Percentiles rank a stretch among this genome's conserved stretches.
Conservation (phyloP, 495 filamentous ascomycete genomes). For the Cercophora scortea region DNA sequence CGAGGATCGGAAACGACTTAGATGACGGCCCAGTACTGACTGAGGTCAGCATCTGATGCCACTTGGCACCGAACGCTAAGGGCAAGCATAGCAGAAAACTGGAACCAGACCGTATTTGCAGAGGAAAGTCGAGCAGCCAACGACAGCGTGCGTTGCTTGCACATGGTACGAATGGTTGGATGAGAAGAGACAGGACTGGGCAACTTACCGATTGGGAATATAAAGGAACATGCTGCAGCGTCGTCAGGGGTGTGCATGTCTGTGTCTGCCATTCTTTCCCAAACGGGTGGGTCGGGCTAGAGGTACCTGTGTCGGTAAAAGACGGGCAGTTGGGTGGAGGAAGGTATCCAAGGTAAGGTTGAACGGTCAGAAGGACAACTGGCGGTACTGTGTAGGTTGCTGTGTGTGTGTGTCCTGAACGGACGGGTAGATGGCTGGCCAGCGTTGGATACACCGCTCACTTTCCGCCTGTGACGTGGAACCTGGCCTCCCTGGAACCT, state of each 20-base stretch:
- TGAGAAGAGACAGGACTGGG: constrained; percentile 14
- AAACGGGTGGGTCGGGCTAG: constrained; percentile 2
- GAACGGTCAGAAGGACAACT: no score
- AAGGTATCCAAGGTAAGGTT: no score
- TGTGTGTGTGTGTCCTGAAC: no score
- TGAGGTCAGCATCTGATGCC: constrained; percentile 3
- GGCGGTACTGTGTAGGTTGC: no score
- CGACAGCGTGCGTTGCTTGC: constrained; percentile 24
- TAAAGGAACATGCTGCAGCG: constrained; percentile 33
- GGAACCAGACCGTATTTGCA: constrained; percentile 7
- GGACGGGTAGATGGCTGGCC: no score
- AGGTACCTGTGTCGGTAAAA: background rate
- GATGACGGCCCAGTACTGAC: no score
- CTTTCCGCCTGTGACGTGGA: no score
- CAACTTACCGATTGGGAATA: constrained; percentile 45
- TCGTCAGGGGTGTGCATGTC: constrained; percentile 39
- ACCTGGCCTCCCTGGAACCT: no score
- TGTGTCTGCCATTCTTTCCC: constrained; percentile 17
- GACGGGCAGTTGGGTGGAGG: no score
- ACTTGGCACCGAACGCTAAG: constrained; percentile 14
- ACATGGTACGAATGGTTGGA: constrained; percentile 42
- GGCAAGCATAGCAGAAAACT: constrained; percentile 1
- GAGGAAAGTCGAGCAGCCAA: constrained; percentile 24
- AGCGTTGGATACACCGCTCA: no score
- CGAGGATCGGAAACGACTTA: no score